A percentile compares a stretch with the other conserved stretches of the same genome.
Conservation (phyloP, 2,329 filamentous ascomycete genomes). For the Sclerotinia nivalis region DNA sequence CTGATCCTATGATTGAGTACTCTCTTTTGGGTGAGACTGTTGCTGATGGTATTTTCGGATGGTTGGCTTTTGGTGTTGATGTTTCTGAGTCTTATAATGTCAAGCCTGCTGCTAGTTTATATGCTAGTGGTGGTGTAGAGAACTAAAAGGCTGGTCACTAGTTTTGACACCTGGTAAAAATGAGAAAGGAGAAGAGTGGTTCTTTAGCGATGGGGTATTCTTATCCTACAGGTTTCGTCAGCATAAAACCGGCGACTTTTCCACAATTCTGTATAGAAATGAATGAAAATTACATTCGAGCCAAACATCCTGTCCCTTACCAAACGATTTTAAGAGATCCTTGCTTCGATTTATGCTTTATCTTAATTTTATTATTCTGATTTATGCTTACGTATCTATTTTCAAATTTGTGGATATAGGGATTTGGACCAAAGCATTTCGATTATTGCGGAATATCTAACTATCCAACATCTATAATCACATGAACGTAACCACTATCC, state of each 20-base stretch:
- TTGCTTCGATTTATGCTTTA: too few relatives aligned
- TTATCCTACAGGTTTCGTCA: not conserved
- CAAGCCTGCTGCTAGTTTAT: slow-evolving; percentile 14
- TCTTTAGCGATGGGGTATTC: not conserved
- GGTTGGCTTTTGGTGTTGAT: slow-evolving; percentile 19
- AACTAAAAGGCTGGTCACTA: not conserved
- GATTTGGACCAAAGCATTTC: too few relatives aligned
- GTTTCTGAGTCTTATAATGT: not conserved
- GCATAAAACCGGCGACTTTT: not conserved
- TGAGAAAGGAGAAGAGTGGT: not conserved
- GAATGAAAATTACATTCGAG: not conserved
- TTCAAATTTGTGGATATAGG: too few relatives aligned
- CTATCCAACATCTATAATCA: too few relatives aligned
- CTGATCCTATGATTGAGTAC: slow-evolving; percentile 16
- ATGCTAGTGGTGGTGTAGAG: not conserved
- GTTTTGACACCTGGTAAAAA: too few relatives aligned
- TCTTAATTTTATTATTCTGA: too few relatives aligned
- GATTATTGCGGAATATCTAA: too few relatives aligned
- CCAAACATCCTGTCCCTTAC: not conserved
- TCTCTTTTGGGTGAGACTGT: slow-evolving; percentile 13
- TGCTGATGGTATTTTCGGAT: slow-evolving; percentile 20
- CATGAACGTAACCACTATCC: too few relatives aligned
- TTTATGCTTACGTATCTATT: too few relatives aligned
- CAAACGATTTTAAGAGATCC: not conserved
- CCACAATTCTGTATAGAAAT: not conserved